Percentiles rank a stretch among this genome's conserved stretches.
Conservation (phyloP, 345 rosid species). For the Salix brachista region DNA sequence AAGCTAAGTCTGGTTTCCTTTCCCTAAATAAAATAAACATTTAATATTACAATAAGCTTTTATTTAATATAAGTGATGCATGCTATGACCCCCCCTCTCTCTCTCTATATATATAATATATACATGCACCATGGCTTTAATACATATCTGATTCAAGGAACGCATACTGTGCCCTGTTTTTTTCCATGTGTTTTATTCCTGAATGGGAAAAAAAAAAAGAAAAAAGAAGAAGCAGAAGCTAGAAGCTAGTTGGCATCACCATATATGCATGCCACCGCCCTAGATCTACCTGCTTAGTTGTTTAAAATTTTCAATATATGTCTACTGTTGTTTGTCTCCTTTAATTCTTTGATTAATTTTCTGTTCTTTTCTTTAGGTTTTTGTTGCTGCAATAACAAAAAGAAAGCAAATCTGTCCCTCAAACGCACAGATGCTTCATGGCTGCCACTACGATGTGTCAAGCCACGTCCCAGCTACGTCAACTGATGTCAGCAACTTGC, state of each 20-base stretch:
- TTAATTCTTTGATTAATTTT: background rate
- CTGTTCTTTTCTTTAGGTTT: background rate
- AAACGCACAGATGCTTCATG: conserved; percentile 5
- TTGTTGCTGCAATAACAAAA: conserved; percentile 15
- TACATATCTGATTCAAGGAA: too few relatives aligned
- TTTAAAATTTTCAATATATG: background rate
- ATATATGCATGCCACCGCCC: too few relatives aligned
- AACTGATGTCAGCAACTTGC: background rate
- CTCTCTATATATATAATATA: too few relatives aligned
- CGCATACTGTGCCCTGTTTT: too few relatives aligned
- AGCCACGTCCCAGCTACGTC: background rate
- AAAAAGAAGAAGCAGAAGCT: too few relatives aligned
- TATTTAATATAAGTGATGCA: too few relatives aligned
- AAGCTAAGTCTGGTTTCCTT: background rate
- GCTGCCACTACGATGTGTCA: background rate
- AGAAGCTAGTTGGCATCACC: too few relatives aligned
- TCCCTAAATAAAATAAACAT: background rate
- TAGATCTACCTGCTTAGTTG: too few relatives aligned
- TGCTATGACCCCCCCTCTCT: too few relatives aligned
- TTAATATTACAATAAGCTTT: background rate
- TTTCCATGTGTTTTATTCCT: too few relatives aligned
- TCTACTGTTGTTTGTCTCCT: background rate
- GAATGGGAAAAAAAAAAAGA: too few relatives aligned
- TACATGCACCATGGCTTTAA: too few relatives aligned
- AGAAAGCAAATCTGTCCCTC: conserved; percentile 14